These are phyloP conservation scores for Coprinopsis marcescibilis DNA, from an alignment of 768 basidiomycete genomes.

Conservation along the genomic window DNA sequence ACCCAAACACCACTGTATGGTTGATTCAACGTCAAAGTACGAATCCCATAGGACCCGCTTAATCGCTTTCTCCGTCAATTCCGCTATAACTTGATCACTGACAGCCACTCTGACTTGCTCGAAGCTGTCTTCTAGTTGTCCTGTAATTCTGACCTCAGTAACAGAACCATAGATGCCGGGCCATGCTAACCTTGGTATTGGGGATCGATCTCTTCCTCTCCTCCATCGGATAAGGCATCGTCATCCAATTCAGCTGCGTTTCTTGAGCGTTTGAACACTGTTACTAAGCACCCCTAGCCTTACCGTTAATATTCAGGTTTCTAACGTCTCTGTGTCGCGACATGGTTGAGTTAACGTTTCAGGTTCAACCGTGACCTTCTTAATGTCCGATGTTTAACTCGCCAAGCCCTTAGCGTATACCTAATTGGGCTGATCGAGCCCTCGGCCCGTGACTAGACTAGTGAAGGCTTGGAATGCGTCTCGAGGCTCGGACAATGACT, in stretches of 20 bases:
- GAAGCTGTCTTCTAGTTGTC: constrained; percentile 64
- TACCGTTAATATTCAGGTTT: constrained; percentile 77
- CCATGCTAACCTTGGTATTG: constrained; percentile 65
- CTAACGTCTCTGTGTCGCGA: constrained; percentile 89
- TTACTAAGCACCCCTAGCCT: constrained; percentile 9
- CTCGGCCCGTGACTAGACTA: no score
- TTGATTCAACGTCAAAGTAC: constrained; percentile 79
- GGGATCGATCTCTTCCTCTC: constrained; percentile 73
- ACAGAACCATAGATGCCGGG: constrained; percentile 8
- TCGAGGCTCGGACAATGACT: no score
- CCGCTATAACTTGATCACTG: constrained; percentile 58
- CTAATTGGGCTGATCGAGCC: no score
- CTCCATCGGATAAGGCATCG: constrained; percentile 69
- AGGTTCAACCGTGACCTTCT: no score
- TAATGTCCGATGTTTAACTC: no score
- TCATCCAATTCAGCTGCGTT: constrained; percentile 82
- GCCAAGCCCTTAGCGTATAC: no score
- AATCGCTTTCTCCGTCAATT: constrained; percentile 69
- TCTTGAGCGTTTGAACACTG: constrained; percentile 9
- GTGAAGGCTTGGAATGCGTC: no score
- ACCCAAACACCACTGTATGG: constrained; percentile 74
- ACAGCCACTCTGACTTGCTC: constrained; percentile 63
- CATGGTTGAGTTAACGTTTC: no score
- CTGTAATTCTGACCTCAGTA: constrained; percentile 28
- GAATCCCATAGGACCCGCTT: constrained; percentile 80